phyloP scores from a whole-genome alignment of 2,329 filamentous ascomycete species.

The Aaosphaeria pasadenensis region DNA sequence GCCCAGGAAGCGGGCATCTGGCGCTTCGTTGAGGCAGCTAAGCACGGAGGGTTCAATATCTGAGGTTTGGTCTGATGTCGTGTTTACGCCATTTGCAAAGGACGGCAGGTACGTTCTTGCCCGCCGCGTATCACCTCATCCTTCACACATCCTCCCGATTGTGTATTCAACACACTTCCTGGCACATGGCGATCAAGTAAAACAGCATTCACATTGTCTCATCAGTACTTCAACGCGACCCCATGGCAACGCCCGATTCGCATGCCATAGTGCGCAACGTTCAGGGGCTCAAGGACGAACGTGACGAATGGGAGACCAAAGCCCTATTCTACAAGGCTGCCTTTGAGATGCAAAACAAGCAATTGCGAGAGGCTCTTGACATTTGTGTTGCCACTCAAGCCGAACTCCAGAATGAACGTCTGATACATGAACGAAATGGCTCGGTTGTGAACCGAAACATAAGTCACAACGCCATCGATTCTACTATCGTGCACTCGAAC shows the following conservation, averaged over 20 bases:
- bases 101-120: too few species aligned
- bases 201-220: background rate
- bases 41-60: constrained; percentile 56
- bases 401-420: constrained; percentile 30
- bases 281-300: constrained; percentile 22
- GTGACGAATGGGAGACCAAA: constrained; percentile 27
- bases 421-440: background rate
- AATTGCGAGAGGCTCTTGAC: constrained; percentile 21
- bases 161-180: too few species aligned
- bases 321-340: constrained; percentile 25
- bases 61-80: constrained; percentile 8
- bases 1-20: constrained; percentile 71
- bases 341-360: constrained; percentile 21
- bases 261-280: constrained; percentile 11
- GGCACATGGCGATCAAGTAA: background rate
- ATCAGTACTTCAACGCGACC: background rate
- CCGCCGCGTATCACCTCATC: too few species aligned
- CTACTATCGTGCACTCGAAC: background rate
- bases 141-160: too few species aligned
- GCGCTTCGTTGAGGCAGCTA: constrained; percentile 69
- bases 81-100: too few species aligned
- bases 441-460: background rate
- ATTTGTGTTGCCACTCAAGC: constrained; percentile 30
- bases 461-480: background rate
- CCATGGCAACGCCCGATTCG: background rate